A percentile compares a stretch with the other conserved stretches of the same genome.
phyloP scores from a whole-genome alignment of 2,329 filamentous ascomycete genomes.

The Neopestalotiopsis sp. region DNA sequence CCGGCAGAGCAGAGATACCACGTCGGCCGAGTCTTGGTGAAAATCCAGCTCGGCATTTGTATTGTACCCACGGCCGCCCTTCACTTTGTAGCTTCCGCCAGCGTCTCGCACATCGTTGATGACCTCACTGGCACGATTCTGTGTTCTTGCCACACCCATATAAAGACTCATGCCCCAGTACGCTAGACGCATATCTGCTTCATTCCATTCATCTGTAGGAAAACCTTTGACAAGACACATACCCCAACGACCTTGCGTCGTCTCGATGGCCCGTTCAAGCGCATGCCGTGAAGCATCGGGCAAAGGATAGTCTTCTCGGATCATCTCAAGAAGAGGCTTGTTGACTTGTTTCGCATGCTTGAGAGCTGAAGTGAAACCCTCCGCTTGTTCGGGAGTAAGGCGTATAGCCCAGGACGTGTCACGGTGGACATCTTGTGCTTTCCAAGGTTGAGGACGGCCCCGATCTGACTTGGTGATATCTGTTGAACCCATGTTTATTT shows the following conservation, averaged over 20 bases:
- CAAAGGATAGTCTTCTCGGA: constrained; percentile 21
- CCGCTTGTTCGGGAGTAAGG: constrained; percentile 15
- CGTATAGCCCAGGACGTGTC: constrained; percentile 19
- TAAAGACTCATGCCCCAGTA: constrained; percentile 24
- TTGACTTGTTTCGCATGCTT: constrained; percentile 11
- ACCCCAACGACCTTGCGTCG: constrained; percentile 21
- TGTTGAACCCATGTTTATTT: background rate
- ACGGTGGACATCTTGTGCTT: constrained; percentile 17
- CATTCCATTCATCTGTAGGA: constrained; percentile 21
- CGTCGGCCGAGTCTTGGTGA: constrained; percentile 22
- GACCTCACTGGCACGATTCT: constrained; percentile 22
- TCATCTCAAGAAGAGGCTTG: constrained; percentile 22
- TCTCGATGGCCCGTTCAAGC: constrained; percentile 18
- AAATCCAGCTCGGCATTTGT: constrained; percentile 23
- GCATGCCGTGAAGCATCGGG: constrained; percentile 15
- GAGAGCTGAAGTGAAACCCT: constrained; percentile 17
- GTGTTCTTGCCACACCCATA: constrained; percentile 20
- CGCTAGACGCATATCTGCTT: constrained; percentile 20
- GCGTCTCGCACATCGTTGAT: constrained; percentile 23
- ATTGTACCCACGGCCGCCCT: constrained; percentile 22
- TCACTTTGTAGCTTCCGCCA: constrained; percentile 21
- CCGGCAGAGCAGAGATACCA: constrained; percentile 20
- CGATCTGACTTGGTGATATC: background rate
- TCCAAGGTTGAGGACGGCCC: constrained; percentile 12
- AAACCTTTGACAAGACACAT: constrained; percentile 23